A percentile compares a stretch with the other conserved stretches of the same genome.
These are phyloP conservation scores for Moesziomyces sp. DNA, from an alignment of 1,284 basidiomycete genomes.

Conservation along the genomic window DNA sequence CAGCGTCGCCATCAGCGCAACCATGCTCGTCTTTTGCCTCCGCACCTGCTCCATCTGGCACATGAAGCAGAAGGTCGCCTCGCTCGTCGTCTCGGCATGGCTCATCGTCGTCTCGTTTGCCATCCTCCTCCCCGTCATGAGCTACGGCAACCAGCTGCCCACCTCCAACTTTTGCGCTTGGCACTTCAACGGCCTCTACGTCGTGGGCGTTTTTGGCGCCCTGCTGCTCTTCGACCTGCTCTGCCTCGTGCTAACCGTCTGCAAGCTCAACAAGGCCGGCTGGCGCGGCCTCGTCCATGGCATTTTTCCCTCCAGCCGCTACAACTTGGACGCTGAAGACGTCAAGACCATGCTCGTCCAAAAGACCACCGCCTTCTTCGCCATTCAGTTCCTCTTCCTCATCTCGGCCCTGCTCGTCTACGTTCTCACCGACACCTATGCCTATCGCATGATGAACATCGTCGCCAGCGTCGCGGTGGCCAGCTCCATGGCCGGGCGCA, in stretches of 20 bases:
- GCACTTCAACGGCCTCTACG: constrained; percentile 40
- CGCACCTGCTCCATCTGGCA: constrained; percentile 58
- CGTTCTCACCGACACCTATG: constrained; percentile 30
- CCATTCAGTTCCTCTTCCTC: constrained; percentile 54
- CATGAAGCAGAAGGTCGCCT: constrained; percentile 41
- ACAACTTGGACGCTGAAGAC: constrained; percentile 51
- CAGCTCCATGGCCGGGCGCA: constrained; percentile 55
- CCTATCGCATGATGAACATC: constrained; percentile 54
- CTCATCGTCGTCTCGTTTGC: constrained; percentile 41
- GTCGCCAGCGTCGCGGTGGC: constrained; percentile 53
- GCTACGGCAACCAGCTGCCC: constrained; percentile 28
- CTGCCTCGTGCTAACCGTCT: constrained; percentile 48
- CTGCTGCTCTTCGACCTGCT: constrained; percentile 51
- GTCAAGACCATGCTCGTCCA: constrained; percentile 59
- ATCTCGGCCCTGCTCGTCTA: constrained; percentile 48
- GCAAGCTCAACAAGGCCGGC: constrained; percentile 57
- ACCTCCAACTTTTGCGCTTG: constrained; percentile 54
- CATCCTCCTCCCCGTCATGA: constrained; percentile 44
- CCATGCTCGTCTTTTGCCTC: constrained; percentile 57
- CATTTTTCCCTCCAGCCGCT: constrained; percentile 32
- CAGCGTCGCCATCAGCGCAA: constrained; percentile 49
- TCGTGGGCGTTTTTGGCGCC: constrained; percentile 44
- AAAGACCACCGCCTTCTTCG: constrained; percentile 54
- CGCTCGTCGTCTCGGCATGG: constrained; percentile 50
- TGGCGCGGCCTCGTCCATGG: constrained; percentile 45